These are phyloP conservation scores for Candida krabiensis DNA, from an alignment of 805 yeast species.

Conservation along the genomic window DNA sequence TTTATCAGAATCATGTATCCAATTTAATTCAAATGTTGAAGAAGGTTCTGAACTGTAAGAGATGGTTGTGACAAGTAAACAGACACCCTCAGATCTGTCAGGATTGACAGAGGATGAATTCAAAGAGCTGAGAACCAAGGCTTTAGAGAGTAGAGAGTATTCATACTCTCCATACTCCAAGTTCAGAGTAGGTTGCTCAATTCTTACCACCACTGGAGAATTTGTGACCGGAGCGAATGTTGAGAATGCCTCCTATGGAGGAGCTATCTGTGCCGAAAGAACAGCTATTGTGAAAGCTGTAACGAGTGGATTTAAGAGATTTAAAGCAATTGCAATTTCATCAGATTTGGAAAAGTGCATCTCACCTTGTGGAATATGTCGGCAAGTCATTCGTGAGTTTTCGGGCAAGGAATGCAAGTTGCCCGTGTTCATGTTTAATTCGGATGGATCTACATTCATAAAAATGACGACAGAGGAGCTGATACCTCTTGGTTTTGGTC, in stretches of 20 bases:
- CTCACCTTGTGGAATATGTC: constrained; percentile 92
- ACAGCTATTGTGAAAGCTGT: constrained; percentile 62
- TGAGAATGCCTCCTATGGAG: constrained; percentile 90
- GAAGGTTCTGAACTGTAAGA: no score
- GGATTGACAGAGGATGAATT: constrained; percentile 15
- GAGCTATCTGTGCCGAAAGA: constrained; percentile 74
- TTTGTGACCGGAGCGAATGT: constrained; percentile 77
- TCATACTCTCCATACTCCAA: constrained; percentile 75
- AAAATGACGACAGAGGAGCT: constrained; percentile 58
- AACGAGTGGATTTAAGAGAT: constrained; percentile 38
- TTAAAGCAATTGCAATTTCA: constrained; percentile 66
- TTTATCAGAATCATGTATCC: no score
- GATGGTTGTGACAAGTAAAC: no score
- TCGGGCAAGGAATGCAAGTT: constrained; percentile 38
- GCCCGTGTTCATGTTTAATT: constrained; percentile 69
- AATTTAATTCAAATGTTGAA: no score
- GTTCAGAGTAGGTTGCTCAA: constrained; percentile 80
- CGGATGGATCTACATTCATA: constrained; percentile 45
- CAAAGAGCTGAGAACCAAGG: constrained; percentile 13
- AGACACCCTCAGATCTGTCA: no score
- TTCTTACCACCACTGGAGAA: constrained; percentile 52
- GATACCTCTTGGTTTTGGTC: constrained; percentile 86
- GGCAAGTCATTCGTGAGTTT: constrained; percentile 88
- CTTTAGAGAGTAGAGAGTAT: constrained; percentile 27
- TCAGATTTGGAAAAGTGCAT: constrained; percentile 60